These are phyloP conservation scores for Smallanthus sonchifolius DNA, from an alignment of 129 eudicot genomes.

Conservation along the genomic window DNA sequence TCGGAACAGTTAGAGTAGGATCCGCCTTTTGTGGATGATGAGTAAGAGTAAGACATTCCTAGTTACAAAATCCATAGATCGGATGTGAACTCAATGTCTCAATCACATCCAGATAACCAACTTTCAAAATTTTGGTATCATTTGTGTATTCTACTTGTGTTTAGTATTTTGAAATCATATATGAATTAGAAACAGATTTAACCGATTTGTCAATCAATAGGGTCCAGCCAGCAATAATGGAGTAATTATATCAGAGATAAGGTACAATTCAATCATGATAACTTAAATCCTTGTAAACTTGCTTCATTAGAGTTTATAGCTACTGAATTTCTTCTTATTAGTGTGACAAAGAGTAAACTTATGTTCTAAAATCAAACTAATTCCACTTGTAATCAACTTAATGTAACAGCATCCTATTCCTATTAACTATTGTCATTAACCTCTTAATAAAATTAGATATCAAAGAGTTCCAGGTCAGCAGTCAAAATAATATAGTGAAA, in stretches of 20 bases:
- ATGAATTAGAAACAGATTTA: no score
- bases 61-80: neutral
- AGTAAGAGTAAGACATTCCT: neutral
- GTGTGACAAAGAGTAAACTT: neutral
- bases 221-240: no score
- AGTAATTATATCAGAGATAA: no score
- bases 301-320: no score
- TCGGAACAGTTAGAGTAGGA: neutral
- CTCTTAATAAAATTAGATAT: neutral
- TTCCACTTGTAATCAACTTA: neutral
- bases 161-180: neutral
- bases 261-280: no score
- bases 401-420: neutral
- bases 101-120: slow-evolving; percentile 6
- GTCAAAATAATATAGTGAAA: neutral
- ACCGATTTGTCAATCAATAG: no score
- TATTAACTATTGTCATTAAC: neutral
- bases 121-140: neutral
- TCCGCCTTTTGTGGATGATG: neutral
- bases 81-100: neutral
- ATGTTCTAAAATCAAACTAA: neutral
- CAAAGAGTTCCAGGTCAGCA: neutral
- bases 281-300: no score
- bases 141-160: neutral
- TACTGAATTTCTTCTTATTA: no score